A percentile compares a stretch with the other conserved stretches of the same genome.
Conservation (phyloP, 169 alveolate genomes). For the Plasmodium ovale region DNA sequence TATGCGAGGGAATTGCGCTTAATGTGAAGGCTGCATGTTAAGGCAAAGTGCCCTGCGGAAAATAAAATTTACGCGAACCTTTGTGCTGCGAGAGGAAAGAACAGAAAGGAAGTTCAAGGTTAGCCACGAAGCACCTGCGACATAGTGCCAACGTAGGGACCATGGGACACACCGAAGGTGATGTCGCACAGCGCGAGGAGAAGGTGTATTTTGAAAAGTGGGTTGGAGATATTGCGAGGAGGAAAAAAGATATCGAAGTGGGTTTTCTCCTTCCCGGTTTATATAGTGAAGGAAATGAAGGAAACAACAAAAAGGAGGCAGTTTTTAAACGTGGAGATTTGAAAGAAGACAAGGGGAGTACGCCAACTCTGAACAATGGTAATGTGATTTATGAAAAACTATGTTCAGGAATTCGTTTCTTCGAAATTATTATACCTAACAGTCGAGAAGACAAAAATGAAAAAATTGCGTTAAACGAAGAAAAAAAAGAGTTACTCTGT, state of each 20-base stretch:
- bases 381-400: conserved; percentile 17
- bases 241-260: not conserved
- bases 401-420: conserved; percentile 31
- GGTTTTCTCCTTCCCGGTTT: conserved; percentile 4
- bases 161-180: not conserved
- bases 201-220: conserved; percentile 9
- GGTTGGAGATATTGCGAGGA: not conserved
- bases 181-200: not conserved
- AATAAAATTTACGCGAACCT: too few species aligned
- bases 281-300: not conserved
- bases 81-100: not conserved
- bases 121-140: too few species aligned
- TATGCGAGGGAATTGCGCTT: too few species aligned
- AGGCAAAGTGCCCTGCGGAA: too few species aligned
- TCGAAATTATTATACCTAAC: conserved; percentile 30
- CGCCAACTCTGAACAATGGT: not conserved
- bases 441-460: not conserved
- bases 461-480: not conserved
- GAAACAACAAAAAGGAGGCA: not conserved
- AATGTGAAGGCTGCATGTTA: too few species aligned
- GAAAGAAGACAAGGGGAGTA: not conserved
- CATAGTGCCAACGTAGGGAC: not conserved
- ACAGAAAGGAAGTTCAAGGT: too few species aligned
- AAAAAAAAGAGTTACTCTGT: conserved; percentile 9
- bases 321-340: not conserved